Evolutionary conservation across 2,329 filamentous ascomycete species (phyloP), one percentile per base, ranked within the genome.

Genomic region (Ophiocordyceps polyrhachis-furcata): DNA sequence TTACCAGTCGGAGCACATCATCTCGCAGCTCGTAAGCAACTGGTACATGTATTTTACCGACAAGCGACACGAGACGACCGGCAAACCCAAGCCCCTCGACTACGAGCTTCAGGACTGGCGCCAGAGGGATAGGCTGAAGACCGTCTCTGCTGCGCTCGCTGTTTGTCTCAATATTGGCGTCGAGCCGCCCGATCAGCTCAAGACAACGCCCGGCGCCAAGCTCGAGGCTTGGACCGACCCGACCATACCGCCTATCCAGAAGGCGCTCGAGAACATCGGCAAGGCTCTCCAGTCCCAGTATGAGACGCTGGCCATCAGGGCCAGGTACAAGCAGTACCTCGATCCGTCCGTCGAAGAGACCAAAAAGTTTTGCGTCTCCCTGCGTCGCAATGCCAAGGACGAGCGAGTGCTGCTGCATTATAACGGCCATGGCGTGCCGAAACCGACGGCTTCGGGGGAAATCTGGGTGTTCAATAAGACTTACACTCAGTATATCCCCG

Each of bases 31-130:
- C 50, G 85, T 83, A 44, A 87, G 81, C 58, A 93, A 86, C 52
- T 98, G 93, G 77, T 96, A 94, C 68, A 96, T 96, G 89, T 98
- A 98, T 65, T 98, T 84, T 62, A 95, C 89, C 50, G 91, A 98
- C 63, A 96, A 96, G 63, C 81, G 89, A 44, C 91, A 98, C 63
- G 91, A 96, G 60, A 91, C 86, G 20, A 89, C 86, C 32, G 91
- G 87, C 20, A 86, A 88, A 52, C 85, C 87, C 15, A 85, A 87
- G 58, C 73, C 76, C 44, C 72, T 70, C 17, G 61, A 66, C 23
- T 75, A 74, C 52, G 70, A 77, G 49, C 66, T 93, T 6, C 83
- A 93, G 58, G 91, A 96, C 60, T 98, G 91, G 91, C 82, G 91
- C 47, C 95, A 96, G 83, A 81, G 87, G 53, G 91, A 98, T 61